Conservation (phyloP, 2,329 filamentous ascomycete genomes). For the Chaetomiaceae sp. region DNA sequence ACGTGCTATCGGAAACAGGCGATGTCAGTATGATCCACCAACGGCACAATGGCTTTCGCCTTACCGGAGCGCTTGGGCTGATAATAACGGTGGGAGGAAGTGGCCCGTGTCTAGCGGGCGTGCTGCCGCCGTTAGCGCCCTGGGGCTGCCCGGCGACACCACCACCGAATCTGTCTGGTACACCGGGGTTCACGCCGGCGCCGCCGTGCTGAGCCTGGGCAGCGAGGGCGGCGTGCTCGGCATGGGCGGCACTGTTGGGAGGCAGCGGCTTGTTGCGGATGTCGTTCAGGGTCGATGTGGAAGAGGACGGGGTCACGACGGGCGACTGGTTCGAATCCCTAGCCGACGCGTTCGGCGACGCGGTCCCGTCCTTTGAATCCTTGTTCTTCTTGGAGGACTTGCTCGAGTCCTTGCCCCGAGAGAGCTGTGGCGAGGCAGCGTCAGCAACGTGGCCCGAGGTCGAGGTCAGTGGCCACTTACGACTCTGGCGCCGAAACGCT, state of each 20-base stretch:
- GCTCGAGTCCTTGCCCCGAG: conserved; percentile 78
- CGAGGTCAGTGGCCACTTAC: conserved; percentile 52
- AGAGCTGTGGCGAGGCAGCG: conserved; percentile 59
- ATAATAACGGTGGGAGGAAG: conserved; percentile 87
- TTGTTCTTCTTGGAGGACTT: conserved; percentile 78
- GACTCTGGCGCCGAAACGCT: conserved; percentile 95
- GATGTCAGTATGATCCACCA: conserved; percentile 21
- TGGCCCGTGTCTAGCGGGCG: conserved; percentile 58
- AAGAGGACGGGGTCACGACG: conserved; percentile 76
- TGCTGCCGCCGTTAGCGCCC: conserved; percentile 51
- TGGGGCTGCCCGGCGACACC: conserved; percentile 35
- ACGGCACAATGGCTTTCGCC: conserved; percentile 32
- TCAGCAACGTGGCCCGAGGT: conserved; percentile 3
- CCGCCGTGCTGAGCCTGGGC: conserved; percentile 37
- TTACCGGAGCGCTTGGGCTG: conserved; percentile 87
- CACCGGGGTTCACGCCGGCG: conserved; percentile 32
- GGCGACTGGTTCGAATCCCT: conserved; percentile 58
- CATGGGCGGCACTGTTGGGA: conserved; percentile 46
- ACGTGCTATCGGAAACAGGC: conserved; percentile 59
- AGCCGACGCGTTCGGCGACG: conserved; percentile 65
- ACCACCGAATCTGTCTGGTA: conserved; percentile 34
- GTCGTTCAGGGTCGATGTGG: conserved; percentile 81
- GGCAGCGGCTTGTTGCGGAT: conserved; percentile 76
- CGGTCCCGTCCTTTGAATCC: conserved; percentile 69
- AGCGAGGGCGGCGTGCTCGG: conserved; percentile 37